phyloP scores from a whole-genome alignment of 257 asterid genomes.

The Coffea canephora region DNA sequence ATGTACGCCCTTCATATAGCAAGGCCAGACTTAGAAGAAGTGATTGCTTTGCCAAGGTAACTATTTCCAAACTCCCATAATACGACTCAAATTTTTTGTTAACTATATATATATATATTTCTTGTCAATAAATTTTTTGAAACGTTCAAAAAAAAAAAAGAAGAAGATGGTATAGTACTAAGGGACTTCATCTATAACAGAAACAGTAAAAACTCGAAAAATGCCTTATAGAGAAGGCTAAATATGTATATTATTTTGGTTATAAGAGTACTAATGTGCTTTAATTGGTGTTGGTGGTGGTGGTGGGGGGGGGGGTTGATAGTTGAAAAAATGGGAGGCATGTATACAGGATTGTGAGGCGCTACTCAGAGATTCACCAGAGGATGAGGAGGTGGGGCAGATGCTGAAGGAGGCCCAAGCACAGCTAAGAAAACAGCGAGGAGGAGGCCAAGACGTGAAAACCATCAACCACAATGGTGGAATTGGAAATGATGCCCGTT shows the following conservation, averaged over 20 bases:
- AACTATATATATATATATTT: no score
- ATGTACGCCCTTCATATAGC: constrained; percentile 46
- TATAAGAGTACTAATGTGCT: background rate
- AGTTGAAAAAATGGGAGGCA: constrained; percentile 66
- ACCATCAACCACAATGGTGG: constrained; percentile 9
- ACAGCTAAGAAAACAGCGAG: constrained; percentile 27
- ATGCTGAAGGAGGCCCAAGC: constrained; percentile 48
- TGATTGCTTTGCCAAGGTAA: constrained; percentile 66
- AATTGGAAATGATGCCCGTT: background rate
- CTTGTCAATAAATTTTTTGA: no score
- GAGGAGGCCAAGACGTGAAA: constrained; percentile 21
- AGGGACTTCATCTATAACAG: no score
- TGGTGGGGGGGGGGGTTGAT: background rate
- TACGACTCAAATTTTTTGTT: background rate
- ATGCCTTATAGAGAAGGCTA: background rate
- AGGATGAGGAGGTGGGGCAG: constrained; percentile 45
- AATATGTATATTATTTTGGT: background rate
- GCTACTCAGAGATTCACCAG: constrained; percentile 47
- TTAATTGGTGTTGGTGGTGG: background rate
- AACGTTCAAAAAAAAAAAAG: no score
- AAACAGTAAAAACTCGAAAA: background rate
- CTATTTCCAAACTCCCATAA: background rate
- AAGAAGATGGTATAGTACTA: no score
- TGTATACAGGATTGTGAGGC: constrained; percentile 61
- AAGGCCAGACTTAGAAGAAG: constrained; percentile 78